Evolutionary conservation across 345 rosid species (phyloP), one percentile per base, ranked within the genome.

Genomic region (Citrus inodora): DNA sequence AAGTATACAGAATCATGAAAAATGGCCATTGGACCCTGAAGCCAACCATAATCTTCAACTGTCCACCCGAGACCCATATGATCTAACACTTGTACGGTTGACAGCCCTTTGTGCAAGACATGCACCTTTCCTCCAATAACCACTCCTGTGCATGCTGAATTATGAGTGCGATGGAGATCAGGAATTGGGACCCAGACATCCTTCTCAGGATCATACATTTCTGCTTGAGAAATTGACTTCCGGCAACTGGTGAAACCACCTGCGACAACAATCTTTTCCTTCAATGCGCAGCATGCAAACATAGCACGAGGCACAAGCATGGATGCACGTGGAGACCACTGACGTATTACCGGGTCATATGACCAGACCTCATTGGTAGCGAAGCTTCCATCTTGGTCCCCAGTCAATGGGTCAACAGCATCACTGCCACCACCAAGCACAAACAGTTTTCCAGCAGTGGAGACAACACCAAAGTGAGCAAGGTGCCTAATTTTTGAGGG

Each of bases 361-460:
- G 94, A 90, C 98, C 98, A 96, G 55, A 96, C 98, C 83, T 96
- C 97, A 71, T 89, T 88, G 9, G 97, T 91, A 0, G 98, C 98
- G 76, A 95, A 96, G 73, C 93, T 93, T 40, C 99, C 99, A 63
- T 92, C 91, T 71, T 96, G 99, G 73, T 96, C 99, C 24, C 99
- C 99, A 2, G 98, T 95, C 69, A 83, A 77, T 0, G 94, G 97
- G 81, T 93, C 97, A 7, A 96, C 99, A 3, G 94, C 97, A 71
- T 96, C 99, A 74, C 99, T 96, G 27, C 96, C 96, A 35, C 99
- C 99, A 46, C 99, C 99, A 63, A 93, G 88, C 37, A 96, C 99
- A 82, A 89, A 96, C 70, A 96, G 87, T 73, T 85, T 91, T 16
- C 99, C 92, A 37, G 78, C 78, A 6, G 89, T 76, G 9, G 93